Percentiles rank a stretch among this genome's conserved stretches.
phyloP scores from a whole-genome alignment of 768 basidiomycete species.

The Baorangia bicolor region DNA sequence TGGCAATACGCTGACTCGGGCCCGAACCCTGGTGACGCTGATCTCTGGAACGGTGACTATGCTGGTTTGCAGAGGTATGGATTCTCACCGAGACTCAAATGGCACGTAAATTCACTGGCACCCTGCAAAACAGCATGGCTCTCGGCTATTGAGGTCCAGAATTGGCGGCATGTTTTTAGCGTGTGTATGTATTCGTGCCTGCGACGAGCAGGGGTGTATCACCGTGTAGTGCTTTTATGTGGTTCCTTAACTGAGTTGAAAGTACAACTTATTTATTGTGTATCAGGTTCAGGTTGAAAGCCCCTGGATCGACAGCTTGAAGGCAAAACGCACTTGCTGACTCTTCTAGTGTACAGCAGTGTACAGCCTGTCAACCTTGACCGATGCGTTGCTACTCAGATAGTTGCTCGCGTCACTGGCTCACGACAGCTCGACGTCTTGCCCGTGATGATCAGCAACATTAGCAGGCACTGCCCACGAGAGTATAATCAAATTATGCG shows the following conservation, averaged over 20 bases:
- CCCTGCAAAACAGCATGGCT: slow-evolving; percentile 18
- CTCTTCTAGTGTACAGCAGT: not conserved
- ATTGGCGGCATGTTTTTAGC: not conserved
- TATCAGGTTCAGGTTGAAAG: too few relatives aligned
- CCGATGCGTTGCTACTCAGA: not conserved
- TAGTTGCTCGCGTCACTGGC: too few relatives aligned
- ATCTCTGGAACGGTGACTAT: slow-evolving; percentile 54
- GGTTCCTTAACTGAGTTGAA: not conserved
- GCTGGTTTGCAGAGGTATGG: slow-evolving; percentile 41
- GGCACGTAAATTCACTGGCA: not conserved
- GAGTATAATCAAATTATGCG: too few relatives aligned
- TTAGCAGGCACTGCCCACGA: too few relatives aligned
- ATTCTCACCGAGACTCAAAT: not conserved
- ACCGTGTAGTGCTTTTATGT: not conserved
- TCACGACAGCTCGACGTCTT: not conserved
- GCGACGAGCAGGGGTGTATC: not conserved
- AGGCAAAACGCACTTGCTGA: too few relatives aligned
- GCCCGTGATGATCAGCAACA: too few relatives aligned
- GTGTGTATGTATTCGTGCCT: not conserved
- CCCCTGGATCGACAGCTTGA: too few relatives aligned
- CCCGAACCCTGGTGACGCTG: slow-evolving; percentile 55
- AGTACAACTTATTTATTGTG: too few relatives aligned
- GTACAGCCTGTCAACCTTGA: not conserved
- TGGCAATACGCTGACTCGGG: slow-evolving; percentile 62
- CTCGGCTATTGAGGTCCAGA: slow-evolving; percentile 5